Evolutionary conservation across 805 yeast species (phyloP).

Genomic region (Yarrowia sp.): DNA sequence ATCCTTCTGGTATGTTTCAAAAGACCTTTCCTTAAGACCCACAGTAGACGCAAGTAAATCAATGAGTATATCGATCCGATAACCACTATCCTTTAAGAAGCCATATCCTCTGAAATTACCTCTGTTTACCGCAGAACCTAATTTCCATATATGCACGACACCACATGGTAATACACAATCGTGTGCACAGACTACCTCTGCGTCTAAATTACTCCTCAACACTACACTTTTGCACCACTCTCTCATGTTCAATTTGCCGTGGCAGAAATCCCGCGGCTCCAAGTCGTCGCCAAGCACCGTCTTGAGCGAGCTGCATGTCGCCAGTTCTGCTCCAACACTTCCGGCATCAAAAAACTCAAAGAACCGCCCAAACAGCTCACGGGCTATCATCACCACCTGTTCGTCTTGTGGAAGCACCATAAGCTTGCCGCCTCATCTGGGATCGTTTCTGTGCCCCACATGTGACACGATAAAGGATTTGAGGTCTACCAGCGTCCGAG

Average conservation of each 20-base stretch:
- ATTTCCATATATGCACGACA: background rate
- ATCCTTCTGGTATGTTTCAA: background rate
- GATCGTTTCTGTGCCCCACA: conserved; percentile 5
- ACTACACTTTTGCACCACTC: background rate
- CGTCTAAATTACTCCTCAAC: too few relatives aligned
- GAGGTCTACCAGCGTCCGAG: conserved; percentile 4
- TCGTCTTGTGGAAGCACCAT: conserved; percentile 2
- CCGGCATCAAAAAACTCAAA: background rate
- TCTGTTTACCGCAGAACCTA: too few relatives aligned
- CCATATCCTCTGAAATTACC: background rate
- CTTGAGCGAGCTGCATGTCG: conserved; percentile 2
- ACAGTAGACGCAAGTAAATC: background rate
- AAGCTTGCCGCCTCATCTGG: background rate
- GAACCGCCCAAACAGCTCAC: background rate
- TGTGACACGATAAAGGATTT: conserved; percentile 3
- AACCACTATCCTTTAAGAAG: background rate
- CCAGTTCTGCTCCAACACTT: background rate
- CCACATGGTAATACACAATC: conserved; percentile 9
- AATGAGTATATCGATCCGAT: background rate
- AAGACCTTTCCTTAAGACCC: background rate
- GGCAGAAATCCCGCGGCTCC: conserved; percentile 20
- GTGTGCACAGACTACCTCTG: background rate
- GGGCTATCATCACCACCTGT: background rate
- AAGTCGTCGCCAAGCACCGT: background rate
- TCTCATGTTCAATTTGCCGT: conserved; percentile 16